Conservation (phyloP, 306 rosid genomes). For the Heteromeles arbutifolia region DNA sequence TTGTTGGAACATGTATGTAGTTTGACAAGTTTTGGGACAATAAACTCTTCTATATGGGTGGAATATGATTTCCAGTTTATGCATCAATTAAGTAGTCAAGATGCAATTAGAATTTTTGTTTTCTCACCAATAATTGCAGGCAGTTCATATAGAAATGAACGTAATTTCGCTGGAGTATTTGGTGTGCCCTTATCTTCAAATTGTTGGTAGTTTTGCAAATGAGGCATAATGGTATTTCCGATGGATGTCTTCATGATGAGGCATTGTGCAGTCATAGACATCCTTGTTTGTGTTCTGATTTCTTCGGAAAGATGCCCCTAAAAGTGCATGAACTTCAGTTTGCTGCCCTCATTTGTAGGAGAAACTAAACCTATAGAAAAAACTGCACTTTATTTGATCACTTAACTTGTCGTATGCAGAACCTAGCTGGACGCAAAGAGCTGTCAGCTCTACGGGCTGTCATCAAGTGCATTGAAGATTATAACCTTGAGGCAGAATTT, state of each 20-base stretch:
- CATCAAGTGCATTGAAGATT: slow-evolving; percentile 92
- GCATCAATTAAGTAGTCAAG: background rate
- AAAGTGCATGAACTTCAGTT: background rate
- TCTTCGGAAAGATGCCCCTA: background rate
- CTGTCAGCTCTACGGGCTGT: slow-evolving; percentile 91
- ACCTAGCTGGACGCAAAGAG: slow-evolving; percentile 91
- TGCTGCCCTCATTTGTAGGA: background rate
- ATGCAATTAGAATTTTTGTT: background rate
- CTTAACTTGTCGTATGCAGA: slow-evolving; percentile 40
- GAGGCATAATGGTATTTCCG: background rate
- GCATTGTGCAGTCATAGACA: background rate
- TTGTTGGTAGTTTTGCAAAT: background rate
- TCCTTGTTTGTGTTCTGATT: background rate
- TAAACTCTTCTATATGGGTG: background rate
- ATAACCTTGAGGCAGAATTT: slow-evolving; percentile 80
- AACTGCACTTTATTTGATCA: slow-evolving; percentile 15
- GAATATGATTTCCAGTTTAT: background rate
- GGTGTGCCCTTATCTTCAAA: background rate
- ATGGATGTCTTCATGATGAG: background rate
- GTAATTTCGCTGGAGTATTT: background rate
- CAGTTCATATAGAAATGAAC: background rate
- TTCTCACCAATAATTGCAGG: background rate
- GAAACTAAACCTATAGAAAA: background rate
- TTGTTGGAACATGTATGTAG: background rate
- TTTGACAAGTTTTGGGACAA: background rate